Base-by-base conservation (phyloP, 257 asterid species). In the Nicotiana noctiflora region DNA sequence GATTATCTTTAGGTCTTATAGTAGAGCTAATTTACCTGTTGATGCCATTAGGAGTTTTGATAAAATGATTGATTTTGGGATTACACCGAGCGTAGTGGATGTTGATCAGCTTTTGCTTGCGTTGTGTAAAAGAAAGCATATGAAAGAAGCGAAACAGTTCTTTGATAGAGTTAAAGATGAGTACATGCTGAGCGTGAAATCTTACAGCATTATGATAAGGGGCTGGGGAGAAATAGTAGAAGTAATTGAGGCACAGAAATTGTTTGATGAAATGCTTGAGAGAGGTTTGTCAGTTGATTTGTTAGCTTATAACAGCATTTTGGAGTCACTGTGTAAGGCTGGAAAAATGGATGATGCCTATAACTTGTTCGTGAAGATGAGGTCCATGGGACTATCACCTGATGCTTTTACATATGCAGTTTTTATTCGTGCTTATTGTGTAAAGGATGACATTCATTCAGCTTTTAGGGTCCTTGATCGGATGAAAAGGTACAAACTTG, bases 191-290 rank as follows among this genome's bases (percentile, higher is more conserved):
- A 88, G 76, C 27, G 87, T 85, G 40, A 93, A 94, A 80, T 87
- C 92, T 21, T 94, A 92, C 74, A 93, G 96, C 87, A 94, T 94
- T 85, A 70, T 94, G 90, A 87, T 93, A n/a, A 85, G 82, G 74
- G 97, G 98, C 1, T 93, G 98, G 98, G 98, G 97, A 0, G 95
- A 87, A 44, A 80, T 81, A 8, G 94, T 94, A 0, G 92, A 92
- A 19, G 32, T 82, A 6, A 82, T 52, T 32, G 63, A 72, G 4
- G 97, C 92, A 0, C 90, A 84, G 34, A 89, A 86, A 56, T 75
- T 94, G 83, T 94, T 90, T 4, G 95, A 92, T 40, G 98, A 94
- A 90, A 90, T 94, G 97, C 86, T 90, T 60, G 89, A 86, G 23
- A 84, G 93, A 82, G 94, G 92, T 0, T 85, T 84, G 76, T 77